A percentile compares a stretch with the other conserved stretches of the same genome.
phyloP scores from a whole-genome alignment of 2,329 filamentous ascomycete species.

The Achaetomium macrosporum region DNA sequence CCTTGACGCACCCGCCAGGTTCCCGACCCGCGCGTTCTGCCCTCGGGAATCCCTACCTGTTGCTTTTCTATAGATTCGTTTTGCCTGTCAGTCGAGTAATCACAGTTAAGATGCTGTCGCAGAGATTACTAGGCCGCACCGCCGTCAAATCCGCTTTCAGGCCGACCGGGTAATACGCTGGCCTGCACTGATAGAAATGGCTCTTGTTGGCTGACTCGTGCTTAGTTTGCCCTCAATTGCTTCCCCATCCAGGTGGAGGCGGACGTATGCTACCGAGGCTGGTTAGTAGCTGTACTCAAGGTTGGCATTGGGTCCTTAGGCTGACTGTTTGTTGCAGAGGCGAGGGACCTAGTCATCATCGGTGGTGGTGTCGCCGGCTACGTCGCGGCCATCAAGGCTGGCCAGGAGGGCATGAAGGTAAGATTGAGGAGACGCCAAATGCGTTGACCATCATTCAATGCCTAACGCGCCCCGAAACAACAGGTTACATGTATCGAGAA shows the following conservation, averaged over 20 bases:
- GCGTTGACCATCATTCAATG: background rate
- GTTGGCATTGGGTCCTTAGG: slow-evolving; percentile 34
- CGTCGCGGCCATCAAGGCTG: slow-evolving; percentile 98
- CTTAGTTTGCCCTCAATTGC: slow-evolving; percentile 46
- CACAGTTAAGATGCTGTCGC: slow-evolving; percentile 49
- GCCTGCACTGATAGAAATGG: slow-evolving; percentile 21
- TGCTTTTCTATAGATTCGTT: slow-evolving; percentile 12
- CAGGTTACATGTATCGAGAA: slow-evolving; percentile 98
- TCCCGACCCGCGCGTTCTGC: slow-evolving; percentile 10
- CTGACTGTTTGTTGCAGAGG: slow-evolving; percentile 57
- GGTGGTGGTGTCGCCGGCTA: slow-evolving; percentile 97
- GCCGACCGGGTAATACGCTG: slow-evolving; percentile 42
- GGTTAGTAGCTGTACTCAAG: slow-evolving; percentile 38
- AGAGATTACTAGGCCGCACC: slow-evolving; percentile 55
- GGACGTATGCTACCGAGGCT: slow-evolving; percentile 54
- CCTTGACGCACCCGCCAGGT: slow-evolving; percentile 10
- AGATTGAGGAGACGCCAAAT: background rate
- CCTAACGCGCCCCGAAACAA: background rate
- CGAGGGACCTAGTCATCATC: slow-evolving; percentile 96
- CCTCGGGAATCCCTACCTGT: slow-evolving; percentile 4
- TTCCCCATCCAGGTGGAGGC: slow-evolving; percentile 48
- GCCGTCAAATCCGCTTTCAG: slow-evolving; percentile 53
- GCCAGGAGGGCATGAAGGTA: slow-evolving; percentile 94
- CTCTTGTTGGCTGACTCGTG: slow-evolving; percentile 23
- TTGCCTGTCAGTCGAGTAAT: slow-evolving; percentile 1